Conservation (phyloP, 768 basidiomycete species). For the Lactarius deliciosus region DNA sequence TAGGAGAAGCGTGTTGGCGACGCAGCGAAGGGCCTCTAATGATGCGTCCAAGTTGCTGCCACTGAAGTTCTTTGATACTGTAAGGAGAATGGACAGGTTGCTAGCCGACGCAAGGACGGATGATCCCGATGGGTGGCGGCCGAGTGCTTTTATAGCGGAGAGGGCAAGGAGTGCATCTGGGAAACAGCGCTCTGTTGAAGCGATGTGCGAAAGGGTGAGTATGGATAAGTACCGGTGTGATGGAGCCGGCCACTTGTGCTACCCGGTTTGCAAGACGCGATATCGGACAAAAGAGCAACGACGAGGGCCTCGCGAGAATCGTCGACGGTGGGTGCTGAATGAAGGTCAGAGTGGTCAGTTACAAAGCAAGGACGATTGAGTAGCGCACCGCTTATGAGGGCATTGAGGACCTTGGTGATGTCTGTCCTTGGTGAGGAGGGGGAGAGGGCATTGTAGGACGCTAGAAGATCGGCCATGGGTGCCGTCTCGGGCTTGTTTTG, state of each 20-base stretch:
- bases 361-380: not conserved
- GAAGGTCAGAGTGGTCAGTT: slow-evolving; percentile 46
- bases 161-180: slow-evolving; percentile 72
- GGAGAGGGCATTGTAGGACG: slow-evolving; percentile 44
- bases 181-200: not conserved
- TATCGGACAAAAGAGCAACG: slow-evolving; percentile 12
- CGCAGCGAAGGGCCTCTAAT: slow-evolving; percentile 68
- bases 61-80: slow-evolving; percentile 52
- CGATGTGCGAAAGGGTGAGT: slow-evolving; percentile 1
- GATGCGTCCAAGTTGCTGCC: slow-evolving; percentile 54
- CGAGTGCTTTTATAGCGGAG: slow-evolving; percentile 70
- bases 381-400: slow-evolving; percentile 49
- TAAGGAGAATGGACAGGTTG: slow-evolving; percentile 59
- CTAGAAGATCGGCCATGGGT: slow-evolving; percentile 48
- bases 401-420: slow-evolving; percentile 48
- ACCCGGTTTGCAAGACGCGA: slow-evolving; percentile 21
- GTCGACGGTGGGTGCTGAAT: slow-evolving; percentile 40
- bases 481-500: not conserved
- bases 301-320: slow-evolving; percentile 17
- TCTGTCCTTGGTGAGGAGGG: slow-evolving; percentile 34
- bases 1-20: slow-evolving; percentile 79
- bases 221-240: slow-evolving; percentile 18
- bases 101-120: slow-evolving; percentile 51
- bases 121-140: slow-evolving; percentile 69
- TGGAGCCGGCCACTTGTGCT: slow-evolving; percentile 22